Evolutionary conservation across 2,329 filamentous ascomycete species (phyloP).

Genomic region (Calonectria montana): DNA sequence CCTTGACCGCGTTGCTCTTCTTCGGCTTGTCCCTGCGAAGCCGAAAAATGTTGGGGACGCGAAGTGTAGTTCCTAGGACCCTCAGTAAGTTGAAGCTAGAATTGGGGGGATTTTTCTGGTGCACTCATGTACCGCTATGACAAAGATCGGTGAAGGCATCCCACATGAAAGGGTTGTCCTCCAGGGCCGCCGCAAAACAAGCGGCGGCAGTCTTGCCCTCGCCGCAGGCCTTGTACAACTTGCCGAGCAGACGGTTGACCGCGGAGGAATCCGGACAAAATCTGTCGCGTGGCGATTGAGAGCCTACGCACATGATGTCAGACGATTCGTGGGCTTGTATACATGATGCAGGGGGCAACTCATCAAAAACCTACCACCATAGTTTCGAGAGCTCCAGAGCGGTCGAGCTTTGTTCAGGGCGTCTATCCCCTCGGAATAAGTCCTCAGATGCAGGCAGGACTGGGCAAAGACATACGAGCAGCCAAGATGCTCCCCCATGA

Average conservation of each 20-base stretch:
- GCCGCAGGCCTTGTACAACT: slow-evolving; percentile 31
- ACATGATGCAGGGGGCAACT: slow-evolving; percentile 1
- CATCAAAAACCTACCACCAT: slow-evolving; percentile 9
- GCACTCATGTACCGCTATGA: slow-evolving; percentile 23
- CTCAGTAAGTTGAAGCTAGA: slow-evolving; percentile 1
- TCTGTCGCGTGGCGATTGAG: slow-evolving; percentile 12
- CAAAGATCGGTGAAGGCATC: slow-evolving; percentile 37
- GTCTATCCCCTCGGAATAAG: slow-evolving; percentile 28
- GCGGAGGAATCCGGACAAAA: slow-evolving; percentile 30
- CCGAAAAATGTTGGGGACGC: slow-evolving; percentile 27
- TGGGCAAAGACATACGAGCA: slow-evolving; percentile 32
- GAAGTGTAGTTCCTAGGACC: slow-evolving; percentile 5
- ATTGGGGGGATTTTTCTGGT: not conserved
- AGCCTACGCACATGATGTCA: slow-evolving; percentile 8
- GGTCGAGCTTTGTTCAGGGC: slow-evolving; percentile 25
- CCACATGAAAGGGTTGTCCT: slow-evolving; percentile 36
- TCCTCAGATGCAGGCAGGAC: slow-evolving; percentile 26
- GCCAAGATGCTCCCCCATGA: slow-evolving; percentile 26
- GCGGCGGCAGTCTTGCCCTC: slow-evolving; percentile 25
- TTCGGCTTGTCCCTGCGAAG: slow-evolving; percentile 15
- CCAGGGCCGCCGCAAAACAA: slow-evolving; percentile 26
- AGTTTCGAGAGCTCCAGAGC: slow-evolving; percentile 14
- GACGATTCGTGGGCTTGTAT: not conserved
- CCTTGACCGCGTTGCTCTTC: not conserved
- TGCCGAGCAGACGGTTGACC: slow-evolving; percentile 28